These are phyloP conservation scores for Aphanocladium album DNA, from an alignment of 2,329 filamentous ascomycete genomes.

Conservation along the genomic window DNA sequence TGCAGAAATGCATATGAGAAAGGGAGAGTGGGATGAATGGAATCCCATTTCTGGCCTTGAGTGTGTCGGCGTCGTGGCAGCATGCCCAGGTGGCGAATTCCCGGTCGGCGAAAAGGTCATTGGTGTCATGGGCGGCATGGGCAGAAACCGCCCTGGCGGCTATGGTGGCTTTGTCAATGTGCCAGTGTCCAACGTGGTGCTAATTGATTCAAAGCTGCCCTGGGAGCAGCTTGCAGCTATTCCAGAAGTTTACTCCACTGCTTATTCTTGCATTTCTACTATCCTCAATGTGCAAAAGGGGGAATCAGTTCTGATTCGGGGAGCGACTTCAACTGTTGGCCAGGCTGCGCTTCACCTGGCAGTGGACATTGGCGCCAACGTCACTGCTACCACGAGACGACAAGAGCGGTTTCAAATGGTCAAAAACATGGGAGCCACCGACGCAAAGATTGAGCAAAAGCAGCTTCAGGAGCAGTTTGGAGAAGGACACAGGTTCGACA, in stretches of 20 bases:
- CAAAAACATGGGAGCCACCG: slow-evolving; percentile 24
- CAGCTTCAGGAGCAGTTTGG: slow-evolving; percentile 18
- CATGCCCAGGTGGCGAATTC: slow-evolving; percentile 30
- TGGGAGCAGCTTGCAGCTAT: slow-evolving; percentile 36
- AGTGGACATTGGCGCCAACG: slow-evolving; percentile 27
- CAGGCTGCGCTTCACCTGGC: slow-evolving; percentile 29
- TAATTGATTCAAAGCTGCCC: slow-evolving; percentile 22
- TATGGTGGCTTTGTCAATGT: slow-evolving; percentile 25
- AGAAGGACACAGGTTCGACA: slow-evolving; percentile 27
- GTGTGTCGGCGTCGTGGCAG: slow-evolving; percentile 36
- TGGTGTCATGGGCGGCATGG: slow-evolving; percentile 39
- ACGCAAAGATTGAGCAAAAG: slow-evolving; percentile 22
- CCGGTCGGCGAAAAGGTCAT: slow-evolving; percentile 28
- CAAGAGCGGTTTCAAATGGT: slow-evolving; percentile 24
- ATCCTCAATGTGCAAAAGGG: slow-evolving; percentile 29
- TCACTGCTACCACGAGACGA: slow-evolving; percentile 34
- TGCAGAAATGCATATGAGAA: slow-evolving; percentile 42
- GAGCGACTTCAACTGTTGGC: slow-evolving; percentile 36
- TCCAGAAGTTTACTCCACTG: slow-evolving; percentile 35
- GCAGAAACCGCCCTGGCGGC: slow-evolving; percentile 16
- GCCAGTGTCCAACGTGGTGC: slow-evolving; percentile 29
- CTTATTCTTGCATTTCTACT: slow-evolving; percentile 34
- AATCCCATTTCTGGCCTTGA: slow-evolving; percentile 35
- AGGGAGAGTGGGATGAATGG: slow-evolving; percentile 35
- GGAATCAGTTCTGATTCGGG: slow-evolving; percentile 33